A percentile compares a stretch with the other conserved stretches of the same genome.
These are phyloP conservation scores for Chernovozyma sophiae-reginae DNA, from an alignment of 1,139 yeast species.

Conservation along the genomic window DNA sequence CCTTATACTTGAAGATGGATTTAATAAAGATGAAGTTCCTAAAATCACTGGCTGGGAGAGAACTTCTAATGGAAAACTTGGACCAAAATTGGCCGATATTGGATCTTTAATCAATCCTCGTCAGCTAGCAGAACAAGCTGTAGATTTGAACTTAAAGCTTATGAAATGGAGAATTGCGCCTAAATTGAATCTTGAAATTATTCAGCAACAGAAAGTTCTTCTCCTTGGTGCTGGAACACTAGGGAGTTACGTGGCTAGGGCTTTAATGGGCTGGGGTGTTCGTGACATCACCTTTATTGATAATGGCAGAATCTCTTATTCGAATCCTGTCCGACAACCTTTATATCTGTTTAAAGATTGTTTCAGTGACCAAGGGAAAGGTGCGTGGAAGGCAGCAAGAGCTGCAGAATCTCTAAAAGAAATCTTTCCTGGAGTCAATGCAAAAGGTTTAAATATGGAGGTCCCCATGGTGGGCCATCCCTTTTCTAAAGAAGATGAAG, in stretches of 20 bases:
- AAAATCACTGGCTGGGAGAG: conserved; percentile 88
- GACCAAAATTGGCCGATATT: conserved; percentile 79
- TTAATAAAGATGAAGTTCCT: conserved; percentile 14
- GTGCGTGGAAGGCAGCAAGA: conserved; percentile 63
- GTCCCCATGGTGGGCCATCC: conserved; percentile 98
- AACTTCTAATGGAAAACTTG: conserved; percentile 63
- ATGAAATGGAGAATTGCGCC: conserved; percentile 99
- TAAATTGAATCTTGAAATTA: conserved; percentile 59
- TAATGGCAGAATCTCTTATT: conserved; percentile 80
- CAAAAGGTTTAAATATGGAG: conserved; percentile 60
- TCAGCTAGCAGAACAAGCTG: conserved; percentile 84
- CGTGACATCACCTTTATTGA: conserved; percentile 82
- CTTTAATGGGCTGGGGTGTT: conserved; percentile 92
- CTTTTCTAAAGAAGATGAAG: conserved; percentile 37
- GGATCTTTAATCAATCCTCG: conserved; percentile 77
- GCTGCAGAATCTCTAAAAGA: conserved; percentile 72
- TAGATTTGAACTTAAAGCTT: conserved; percentile 79
- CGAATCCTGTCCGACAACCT: conserved; percentile 95
- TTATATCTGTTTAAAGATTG: conserved; percentile 75
- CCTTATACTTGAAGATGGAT: conserved; percentile 15
- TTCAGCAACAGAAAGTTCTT: conserved; percentile 60
- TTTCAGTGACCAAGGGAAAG: conserved; percentile 52
- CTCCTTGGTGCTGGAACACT: conserved; percentile 95
- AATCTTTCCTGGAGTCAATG: conserved; percentile 72
- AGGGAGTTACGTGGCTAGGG: conserved; percentile 87